These are phyloP conservation scores for Lactarius akahatsu DNA, from an alignment of 768 basidiomycete genomes.

Conservation along the genomic window DNA sequence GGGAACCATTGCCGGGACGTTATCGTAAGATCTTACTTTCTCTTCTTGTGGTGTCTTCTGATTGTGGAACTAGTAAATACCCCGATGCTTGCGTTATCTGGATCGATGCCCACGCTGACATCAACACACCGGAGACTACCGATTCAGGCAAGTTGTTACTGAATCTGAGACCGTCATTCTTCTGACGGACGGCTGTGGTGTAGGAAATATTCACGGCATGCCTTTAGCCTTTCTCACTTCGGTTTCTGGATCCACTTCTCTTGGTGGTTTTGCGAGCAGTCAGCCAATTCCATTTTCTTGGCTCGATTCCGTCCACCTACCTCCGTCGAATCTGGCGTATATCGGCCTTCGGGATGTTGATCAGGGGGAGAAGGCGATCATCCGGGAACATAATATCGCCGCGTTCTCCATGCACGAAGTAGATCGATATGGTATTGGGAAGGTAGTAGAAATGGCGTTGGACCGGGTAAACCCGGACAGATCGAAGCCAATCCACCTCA, in stretches of 20 bases:
- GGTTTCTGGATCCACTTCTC: slow-evolving; percentile 20
- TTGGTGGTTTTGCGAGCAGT: not conserved
- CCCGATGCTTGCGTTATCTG: slow-evolving; percentile 88
- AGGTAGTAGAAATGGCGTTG: slow-evolving; percentile 94
- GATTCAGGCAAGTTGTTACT: slow-evolving; percentile 52
- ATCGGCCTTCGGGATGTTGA: slow-evolving; percentile 96
- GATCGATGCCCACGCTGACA: slow-evolving; percentile 97
- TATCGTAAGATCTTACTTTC: slow-evolving; percentile 50
- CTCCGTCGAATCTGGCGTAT: slow-evolving; percentile 82
- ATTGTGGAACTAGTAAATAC: slow-evolving; percentile 48
- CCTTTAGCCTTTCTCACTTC: slow-evolving; percentile 90
- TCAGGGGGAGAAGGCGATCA: slow-evolving; percentile 79
- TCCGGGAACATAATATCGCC: slow-evolving; percentile 80
- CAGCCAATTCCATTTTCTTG: slow-evolving; percentile 43
- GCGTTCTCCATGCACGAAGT: slow-evolving; percentile 66
- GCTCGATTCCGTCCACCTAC: slow-evolving; percentile 60
- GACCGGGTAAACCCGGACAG: slow-evolving; percentile 88
- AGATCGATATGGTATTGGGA: slow-evolving; percentile 84
- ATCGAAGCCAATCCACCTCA: slow-evolving; percentile 86
- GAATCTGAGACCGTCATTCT: not conserved
- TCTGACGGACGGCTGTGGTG: not conserved
- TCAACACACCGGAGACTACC: slow-evolving; percentile 87
- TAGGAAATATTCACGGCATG: slow-evolving; percentile 97
- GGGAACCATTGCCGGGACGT: slow-evolving; percentile 91
- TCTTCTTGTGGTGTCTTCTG: slow-evolving; percentile 19